phyloP scores from a whole-genome alignment of 306 rosid species.

The Oxytropis ochrocephala region DNA sequence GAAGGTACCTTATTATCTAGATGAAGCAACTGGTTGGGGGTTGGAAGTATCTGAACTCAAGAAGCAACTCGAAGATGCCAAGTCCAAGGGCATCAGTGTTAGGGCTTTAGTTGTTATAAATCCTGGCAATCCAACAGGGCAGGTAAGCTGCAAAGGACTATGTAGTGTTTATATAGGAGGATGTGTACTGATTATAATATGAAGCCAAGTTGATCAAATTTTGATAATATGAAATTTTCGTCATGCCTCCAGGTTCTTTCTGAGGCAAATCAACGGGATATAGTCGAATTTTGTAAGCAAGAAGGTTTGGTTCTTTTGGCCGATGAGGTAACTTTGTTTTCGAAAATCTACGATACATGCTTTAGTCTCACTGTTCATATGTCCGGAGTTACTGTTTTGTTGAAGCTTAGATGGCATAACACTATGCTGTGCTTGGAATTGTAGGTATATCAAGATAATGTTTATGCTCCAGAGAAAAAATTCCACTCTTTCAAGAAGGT shows the following conservation, averaged over 20 bases:
- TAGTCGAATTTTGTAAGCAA: conserved; percentile 80
- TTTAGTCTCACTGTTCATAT: neutral
- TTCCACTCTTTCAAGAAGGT: conserved; percentile 88
- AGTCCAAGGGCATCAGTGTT: conserved; percentile 68
- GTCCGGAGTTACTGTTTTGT: neutral
- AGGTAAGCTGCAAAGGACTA: conserved; percentile 41
- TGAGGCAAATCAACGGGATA: conserved; percentile 59
- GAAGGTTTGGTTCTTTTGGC: conserved; percentile 95
- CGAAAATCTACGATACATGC: neutral
- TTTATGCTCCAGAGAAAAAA: conserved; percentile 73
- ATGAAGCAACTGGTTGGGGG: conserved; percentile 89
- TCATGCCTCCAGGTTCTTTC: conserved; percentile 30
- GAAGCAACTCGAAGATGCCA: conserved; percentile 71
- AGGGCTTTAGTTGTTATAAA: conserved; percentile 95
- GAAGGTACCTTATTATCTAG: conserved; percentile 86
- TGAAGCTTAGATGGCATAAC: neutral
- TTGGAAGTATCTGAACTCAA: conserved; percentile 60
- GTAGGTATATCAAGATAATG: conserved; percentile 84
- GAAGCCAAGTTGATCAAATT: neutral
- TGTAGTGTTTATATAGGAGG: neutral
- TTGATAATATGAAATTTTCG: conserved; percentile 1
- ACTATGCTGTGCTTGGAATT: neutral
- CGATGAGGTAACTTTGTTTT: conserved; percentile 64
- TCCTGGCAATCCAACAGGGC: conserved; percentile 98
- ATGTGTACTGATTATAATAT: neutral